These are phyloP conservation scores for Russula compacta DNA, from an alignment of 768 basidiomycete species.

Conservation along the genomic window DNA sequence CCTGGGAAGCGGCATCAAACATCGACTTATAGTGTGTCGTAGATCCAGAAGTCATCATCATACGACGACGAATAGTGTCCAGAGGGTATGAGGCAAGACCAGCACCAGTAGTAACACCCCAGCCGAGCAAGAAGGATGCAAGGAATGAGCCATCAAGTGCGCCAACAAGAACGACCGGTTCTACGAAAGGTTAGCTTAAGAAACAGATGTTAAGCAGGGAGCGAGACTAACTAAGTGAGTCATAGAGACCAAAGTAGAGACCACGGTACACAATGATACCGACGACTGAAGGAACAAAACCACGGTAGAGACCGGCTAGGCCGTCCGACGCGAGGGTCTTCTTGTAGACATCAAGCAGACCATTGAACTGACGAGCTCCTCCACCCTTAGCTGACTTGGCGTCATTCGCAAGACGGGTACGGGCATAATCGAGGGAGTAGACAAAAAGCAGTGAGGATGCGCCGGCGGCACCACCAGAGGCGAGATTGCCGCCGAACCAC, in stretches of 20 bases:
- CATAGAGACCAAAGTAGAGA: constrained; percentile 98
- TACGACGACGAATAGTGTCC: constrained; percentile 97
- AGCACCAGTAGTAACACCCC: constrained; percentile 99
- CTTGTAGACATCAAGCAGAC: constrained; percentile 91
- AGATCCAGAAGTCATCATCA: constrained; percentile 99
- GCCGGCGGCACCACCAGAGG: constrained; percentile 98
- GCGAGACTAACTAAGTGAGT: constrained; percentile 68
- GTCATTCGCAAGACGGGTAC: constrained; percentile 98
- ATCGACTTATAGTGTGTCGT: constrained; percentile 97
- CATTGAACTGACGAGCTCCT: constrained; percentile 95
- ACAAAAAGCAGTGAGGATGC: constrained; percentile 98
- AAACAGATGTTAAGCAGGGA: not conserved
- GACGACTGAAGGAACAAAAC: constrained; percentile 97
- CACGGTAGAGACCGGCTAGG: constrained; percentile 98
- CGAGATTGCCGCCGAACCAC: constrained; percentile 98
- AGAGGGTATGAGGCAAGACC: constrained; percentile 97
- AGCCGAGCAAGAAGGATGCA: constrained; percentile 94
- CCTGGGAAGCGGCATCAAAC: constrained; percentile 89
- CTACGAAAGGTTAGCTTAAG: constrained; percentile 33
- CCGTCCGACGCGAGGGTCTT: constrained; percentile 98
- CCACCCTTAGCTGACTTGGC: constrained; percentile 94
- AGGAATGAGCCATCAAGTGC: constrained; percentile 93
- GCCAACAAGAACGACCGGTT: constrained; percentile 96
- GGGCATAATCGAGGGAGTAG: constrained; percentile 98
- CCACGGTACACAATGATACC: constrained; percentile 99